phyloP scores from a whole-genome alignment of 768 basidiomycete genomes.

The Russula sp. region DNA sequence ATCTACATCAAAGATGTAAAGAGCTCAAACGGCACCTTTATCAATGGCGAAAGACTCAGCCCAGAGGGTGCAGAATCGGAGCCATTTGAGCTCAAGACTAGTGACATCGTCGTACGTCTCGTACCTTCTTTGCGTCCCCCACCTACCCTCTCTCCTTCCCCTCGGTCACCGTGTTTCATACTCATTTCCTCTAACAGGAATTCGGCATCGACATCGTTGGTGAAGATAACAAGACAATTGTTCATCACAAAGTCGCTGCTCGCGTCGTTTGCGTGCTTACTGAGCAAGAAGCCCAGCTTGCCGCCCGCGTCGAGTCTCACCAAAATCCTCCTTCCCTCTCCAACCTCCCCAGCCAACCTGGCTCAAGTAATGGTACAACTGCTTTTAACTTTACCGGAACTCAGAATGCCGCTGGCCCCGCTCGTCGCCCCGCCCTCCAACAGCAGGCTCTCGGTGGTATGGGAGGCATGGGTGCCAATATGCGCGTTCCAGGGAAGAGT shows the following conservation, averaged over 20 bases:
- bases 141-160: neutral
- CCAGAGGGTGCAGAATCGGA: constrained; percentile 86
- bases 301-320: constrained; percentile 62
- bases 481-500: constrained; percentile 70
- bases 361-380: constrained; percentile 34
- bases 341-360: constrained; percentile 30
- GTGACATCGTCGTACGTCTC: constrained; percentile 84
- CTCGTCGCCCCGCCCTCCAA: constrained; percentile 48
- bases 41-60: constrained; percentile 90
- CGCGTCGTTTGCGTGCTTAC: constrained; percentile 84
- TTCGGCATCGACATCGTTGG: constrained; percentile 99
- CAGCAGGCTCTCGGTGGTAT: constrained; percentile 59
- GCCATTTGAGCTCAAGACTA: constrained; percentile 88
- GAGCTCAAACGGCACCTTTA: constrained; percentile 96
- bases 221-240: constrained; percentile 96
- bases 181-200: constrained; percentile 48
- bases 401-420: constrained; percentile 29
- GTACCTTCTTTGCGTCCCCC: neutral
- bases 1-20: constrained; percentile 99
- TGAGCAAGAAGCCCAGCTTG: constrained; percentile 75
- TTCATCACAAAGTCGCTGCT: constrained; percentile 98
- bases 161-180: constrained; percentile 1
- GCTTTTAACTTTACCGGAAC: constrained; percentile 39
- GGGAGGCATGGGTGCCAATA: constrained; percentile 69
- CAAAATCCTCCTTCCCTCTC: constrained; percentile 35